These are phyloP conservation scores for Benincasa hispida DNA, from an alignment of 306 rosid species.

Conservation along the genomic window DNA sequence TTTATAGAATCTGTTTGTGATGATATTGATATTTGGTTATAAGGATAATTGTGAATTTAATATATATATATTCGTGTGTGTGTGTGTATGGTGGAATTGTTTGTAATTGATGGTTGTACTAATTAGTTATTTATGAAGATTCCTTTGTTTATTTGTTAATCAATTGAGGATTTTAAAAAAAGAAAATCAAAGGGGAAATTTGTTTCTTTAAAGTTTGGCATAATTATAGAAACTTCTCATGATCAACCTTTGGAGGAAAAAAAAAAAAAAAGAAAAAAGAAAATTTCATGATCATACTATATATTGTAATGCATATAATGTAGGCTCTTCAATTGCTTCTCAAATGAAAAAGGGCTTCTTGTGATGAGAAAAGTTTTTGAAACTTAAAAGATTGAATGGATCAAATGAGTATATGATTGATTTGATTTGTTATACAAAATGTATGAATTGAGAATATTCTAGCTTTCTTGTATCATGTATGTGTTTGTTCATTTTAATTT, in stretches of 20 bases:
- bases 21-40: not conserved
- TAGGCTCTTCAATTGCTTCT: not conserved
- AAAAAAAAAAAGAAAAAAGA: too few relatives aligned
- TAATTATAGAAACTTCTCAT: conserved; percentile 1
- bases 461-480: not conserved
- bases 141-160: not conserved
- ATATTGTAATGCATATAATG: not conserved
- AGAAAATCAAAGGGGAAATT: too few relatives aligned
- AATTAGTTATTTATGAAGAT: not conserved
- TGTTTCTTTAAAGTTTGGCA: not conserved
- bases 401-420: not conserved
- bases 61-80: too few relatives aligned
- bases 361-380: not conserved
- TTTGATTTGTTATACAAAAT: not conserved
- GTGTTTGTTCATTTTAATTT: not conserved
- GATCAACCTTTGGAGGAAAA: not conserved
- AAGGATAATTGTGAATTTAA: not conserved
- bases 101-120: not conserved
- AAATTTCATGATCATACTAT: not conserved
- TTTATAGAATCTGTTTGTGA: not conserved
- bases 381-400: not conserved
- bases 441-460: not conserved
- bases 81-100: not conserved
- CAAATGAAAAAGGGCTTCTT: not conserved
- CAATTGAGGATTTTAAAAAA: too few relatives aligned